Base-by-base conservation (phyloP, 2,329 filamentous ascomycete species). In the Phaeomoniella chlamydospora region DNA sequence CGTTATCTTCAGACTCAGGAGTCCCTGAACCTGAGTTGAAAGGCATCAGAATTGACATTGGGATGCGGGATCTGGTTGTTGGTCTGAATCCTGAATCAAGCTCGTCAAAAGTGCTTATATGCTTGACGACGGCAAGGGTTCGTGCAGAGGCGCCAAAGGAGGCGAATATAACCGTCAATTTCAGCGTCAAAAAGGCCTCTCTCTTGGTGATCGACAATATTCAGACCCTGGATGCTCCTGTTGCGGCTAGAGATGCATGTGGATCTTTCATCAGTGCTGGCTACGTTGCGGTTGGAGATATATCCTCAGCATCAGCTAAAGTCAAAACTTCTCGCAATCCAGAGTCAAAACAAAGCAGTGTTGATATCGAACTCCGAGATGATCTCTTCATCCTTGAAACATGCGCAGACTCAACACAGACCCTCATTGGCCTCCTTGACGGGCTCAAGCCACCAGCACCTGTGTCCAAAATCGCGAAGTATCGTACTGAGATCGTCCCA, bases 381-480 rank as follows among this genome's bases (percentile, higher is more conserved):
- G 80, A 93, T 44, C 67, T 98, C 1, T 67, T 98, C 36, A 78
- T 98, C 19, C 62, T 98, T 4, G 90, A 98, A 56, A 92, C 87
- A 1, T 98, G 92, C 49, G 90, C 90, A 18, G 90, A 98, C 57
- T 98, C 90, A 2, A 96, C 86, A 0, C 86, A 94, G 54, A 98
- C 90, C 0, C 67, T 98, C 11, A 79, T 94, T 36, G 69, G 72
- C 2, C 70, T 93, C 30, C 61, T 87, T 12, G 84, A 81, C 48
- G 86, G 80, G 1, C 66, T 98, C 3, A 76, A 78, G 26, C 90
- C 88, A 3, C 88, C 90, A 1, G 77, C 75, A 5, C 80, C 86
- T 1, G 85, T 87, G 1, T 88, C 74, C 49, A 84, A 80, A 41
- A 78, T 81, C 45, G 73, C 78, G 44, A 90, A 90, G 51, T 98